phyloP scores from a whole-genome alignment of 192 early-diverging fungal species.

The Entophlyctis helioformis region DNA sequence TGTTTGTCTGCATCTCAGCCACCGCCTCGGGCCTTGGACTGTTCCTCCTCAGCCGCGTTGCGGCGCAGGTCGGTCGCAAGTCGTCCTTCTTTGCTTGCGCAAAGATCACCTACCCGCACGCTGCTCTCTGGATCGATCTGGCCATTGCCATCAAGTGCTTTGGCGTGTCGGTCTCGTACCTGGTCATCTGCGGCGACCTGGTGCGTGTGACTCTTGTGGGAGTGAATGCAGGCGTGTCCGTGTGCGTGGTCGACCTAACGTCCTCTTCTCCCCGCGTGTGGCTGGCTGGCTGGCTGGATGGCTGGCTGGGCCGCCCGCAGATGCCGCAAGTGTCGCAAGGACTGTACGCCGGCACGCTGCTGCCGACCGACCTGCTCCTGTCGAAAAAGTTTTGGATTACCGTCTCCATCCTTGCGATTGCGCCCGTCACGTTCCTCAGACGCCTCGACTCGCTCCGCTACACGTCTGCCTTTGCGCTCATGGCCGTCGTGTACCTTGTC shows the following conservation, averaged over 20 bases:
- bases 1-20: conserved; percentile 70
- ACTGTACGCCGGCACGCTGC: no score
- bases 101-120: conserved; percentile 80
- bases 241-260: no score
- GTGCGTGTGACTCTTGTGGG: no score
- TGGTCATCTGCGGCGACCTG: conserved; percentile 90
- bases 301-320: no score
- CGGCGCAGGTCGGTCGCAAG: conserved; percentile 60
- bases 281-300: no score
- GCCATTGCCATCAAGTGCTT: conserved; percentile 99
- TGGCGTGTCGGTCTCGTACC: conserved; percentile 86
- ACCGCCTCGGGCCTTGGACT: conserved; percentile 68
- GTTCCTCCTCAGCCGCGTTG: conserved; percentile 66
- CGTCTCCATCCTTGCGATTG: conserved; percentile 52
- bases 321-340: no score
- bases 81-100: conserved; percentile 86
- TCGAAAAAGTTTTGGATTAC: conserved; percentile 71
- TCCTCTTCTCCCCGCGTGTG: no score
- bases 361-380: conserved; percentile 12
- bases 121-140: conserved; percentile 79
- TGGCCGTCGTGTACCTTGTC: conserved; percentile 75
- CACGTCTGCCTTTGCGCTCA: conserved; percentile 76
- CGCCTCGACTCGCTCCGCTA: conserved; percentile 82
- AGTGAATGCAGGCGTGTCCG: no score
- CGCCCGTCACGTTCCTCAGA: conserved; percentile 69